Base-by-base conservation (phyloP, 441 rosid genomes). In the Eutrema salsugineum region DNA sequence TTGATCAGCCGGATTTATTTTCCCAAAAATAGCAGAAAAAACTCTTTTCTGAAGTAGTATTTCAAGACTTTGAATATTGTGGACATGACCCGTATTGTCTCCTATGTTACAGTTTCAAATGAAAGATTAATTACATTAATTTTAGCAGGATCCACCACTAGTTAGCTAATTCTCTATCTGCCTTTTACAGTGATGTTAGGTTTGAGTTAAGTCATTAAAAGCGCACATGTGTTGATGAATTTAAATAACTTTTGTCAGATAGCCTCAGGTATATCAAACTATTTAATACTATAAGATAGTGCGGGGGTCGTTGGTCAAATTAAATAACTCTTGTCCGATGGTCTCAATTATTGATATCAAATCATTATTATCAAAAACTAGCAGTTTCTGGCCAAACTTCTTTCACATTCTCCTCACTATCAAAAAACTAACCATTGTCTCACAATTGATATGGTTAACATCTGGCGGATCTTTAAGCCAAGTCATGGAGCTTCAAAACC, bases 381-480 rank as follows among this genome's bases (percentile, higher is more conserved):
- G 16, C 50, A 40, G 16, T 55, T 16, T 68, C 54, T n/a, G 5
- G 24, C 47, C 9, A 36, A 35, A 24, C 24, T 36, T 57, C 12
- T n/a, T 69, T 19, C 66, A 47, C 38, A 17, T 20, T 53, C 14
- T 53, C 48, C 40, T 59, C 42, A 5, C 66, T n/a, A 36, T 15
- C 11, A 39, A 67, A 67, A 55, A 22, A 17, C 38, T 16, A 59
- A 19, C 49, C 42, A 60, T 11, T 36, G n/a, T 47, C 24, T 42
- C 15, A 16, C 16, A 24, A 2, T 19, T 9, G 39, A n/a, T 48
- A 70, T 70, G 73, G 58, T 11, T 38, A 69, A 6, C 49, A 22
- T 27, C 36, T 58, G 66, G 66, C 40, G 30, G 58, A 70, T 70
- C 74, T 48, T 59, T 70, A 70, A 59, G 19, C n/a, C 49, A 70